Conservation (phyloP, 1,284 basidiomycete species). For the Kwoniella shivajii region DNA sequence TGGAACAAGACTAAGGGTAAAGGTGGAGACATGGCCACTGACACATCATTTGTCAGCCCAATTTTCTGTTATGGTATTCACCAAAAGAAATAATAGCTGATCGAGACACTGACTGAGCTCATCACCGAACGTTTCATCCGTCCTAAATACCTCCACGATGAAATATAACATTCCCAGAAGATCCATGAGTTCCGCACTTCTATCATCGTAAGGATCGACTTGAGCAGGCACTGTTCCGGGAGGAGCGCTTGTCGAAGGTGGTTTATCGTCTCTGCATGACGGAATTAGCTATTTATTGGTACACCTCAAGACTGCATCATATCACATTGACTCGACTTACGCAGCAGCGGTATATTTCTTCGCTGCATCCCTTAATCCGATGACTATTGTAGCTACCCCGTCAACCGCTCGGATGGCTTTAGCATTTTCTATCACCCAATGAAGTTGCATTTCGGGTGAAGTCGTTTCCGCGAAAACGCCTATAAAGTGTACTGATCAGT, state of each 20-base stretch:
- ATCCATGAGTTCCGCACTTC: slow-evolving; percentile 82
- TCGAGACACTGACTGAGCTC: slow-evolving; percentile 75
- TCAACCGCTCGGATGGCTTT: slow-evolving; percentile 81
- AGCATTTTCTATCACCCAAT: slow-evolving; percentile 94
- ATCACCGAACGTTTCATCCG: slow-evolving; percentile 88
- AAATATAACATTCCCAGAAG: slow-evolving; percentile 92
- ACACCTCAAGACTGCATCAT: neutral
- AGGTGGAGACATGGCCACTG: slow-evolving; percentile 93
- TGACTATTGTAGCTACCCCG: slow-evolving; percentile 79
- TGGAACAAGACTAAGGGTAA: slow-evolving; percentile 90
- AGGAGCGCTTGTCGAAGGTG: slow-evolving; percentile 1
- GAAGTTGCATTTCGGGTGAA: slow-evolving; percentile 89
- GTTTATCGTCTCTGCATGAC: slow-evolving; percentile 17
- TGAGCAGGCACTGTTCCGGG: slow-evolving; percentile 24
- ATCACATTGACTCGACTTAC: slow-evolving; percentile 23
- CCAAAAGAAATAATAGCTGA: neutral
- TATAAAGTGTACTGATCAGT: slow-evolving; percentile 48
- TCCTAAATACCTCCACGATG: slow-evolving; percentile 86
- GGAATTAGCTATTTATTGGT: neutral
- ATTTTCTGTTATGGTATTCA: no score
- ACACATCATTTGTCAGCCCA: slow-evolving; percentile 9
- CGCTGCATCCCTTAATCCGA: slow-evolving; percentile 86
- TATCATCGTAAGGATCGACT: slow-evolving; percentile 42
- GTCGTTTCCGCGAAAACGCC: slow-evolving; percentile 89
- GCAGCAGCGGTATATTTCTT: slow-evolving; percentile 66